Percentiles rank a stretch among this genome's conserved stretches.
Evolutionary conservation across 306 rosid genomes (phyloP).

Genomic region (Sicyos baderoa): DNA sequence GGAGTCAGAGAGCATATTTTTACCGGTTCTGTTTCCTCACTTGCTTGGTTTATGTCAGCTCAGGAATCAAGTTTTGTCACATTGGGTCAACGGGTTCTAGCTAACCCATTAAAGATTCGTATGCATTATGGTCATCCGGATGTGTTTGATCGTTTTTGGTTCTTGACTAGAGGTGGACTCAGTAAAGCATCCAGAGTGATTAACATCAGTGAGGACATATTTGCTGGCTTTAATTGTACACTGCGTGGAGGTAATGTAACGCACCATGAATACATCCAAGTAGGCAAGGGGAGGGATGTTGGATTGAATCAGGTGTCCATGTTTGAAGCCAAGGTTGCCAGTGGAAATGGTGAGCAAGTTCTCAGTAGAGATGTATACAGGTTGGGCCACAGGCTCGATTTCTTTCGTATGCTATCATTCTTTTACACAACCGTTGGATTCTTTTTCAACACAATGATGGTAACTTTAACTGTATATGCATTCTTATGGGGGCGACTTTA

Average conservation of each 20-base stretch:
- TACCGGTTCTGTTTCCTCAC: constrained; percentile 89
- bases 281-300: constrained; percentile 92
- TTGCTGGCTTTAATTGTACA: constrained; percentile 86
- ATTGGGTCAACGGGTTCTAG: constrained; percentile 79
- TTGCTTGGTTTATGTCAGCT: constrained; percentile 96
- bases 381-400: constrained; percentile 81
- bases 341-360: constrained; percentile 88
- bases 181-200: constrained; percentile 92
- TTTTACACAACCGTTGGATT: constrained; percentile 83
- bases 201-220: constrained; percentile 85
- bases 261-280: constrained; percentile 89
- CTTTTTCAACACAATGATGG: constrained; percentile 72
- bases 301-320: constrained; percentile 79
- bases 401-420: constrained; percentile 73
- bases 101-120: constrained; percentile 72
- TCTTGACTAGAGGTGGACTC: constrained; percentile 77
- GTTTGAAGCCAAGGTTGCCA: constrained; percentile 93
- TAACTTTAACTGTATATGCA: constrained; percentile 67
- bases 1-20: constrained; percentile 88
- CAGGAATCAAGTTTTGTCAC: constrained; percentile 92
- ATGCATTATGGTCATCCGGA: constrained; percentile 98
- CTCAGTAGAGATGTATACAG: constrained; percentile 76
- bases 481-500: constrained; percentile 73
- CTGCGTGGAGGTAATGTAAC: constrained; percentile 81
- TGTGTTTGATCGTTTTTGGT: constrained; percentile 87